Conservation (phyloP, 179 eudicot species). For the Silene coronaria region DNA sequence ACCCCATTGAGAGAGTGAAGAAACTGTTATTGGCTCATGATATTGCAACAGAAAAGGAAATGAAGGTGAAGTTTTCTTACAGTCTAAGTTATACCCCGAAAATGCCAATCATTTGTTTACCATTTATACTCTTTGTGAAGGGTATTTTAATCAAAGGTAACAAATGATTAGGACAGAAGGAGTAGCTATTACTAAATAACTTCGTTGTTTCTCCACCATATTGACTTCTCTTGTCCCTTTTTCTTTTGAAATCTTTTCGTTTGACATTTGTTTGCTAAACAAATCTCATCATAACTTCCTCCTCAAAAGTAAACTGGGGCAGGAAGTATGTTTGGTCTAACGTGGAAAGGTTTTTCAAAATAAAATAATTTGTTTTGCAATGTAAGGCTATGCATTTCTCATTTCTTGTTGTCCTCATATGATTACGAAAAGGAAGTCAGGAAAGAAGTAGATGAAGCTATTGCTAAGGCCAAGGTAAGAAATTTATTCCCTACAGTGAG, state of each 20-base stretch:
- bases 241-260: not conserved
- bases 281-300: not conserved
- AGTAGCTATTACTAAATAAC: no score
- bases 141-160: no score
- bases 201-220: not conserved
- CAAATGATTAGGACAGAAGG: no score
- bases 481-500: no score
- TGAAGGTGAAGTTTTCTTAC: slow-evolving; percentile 53
- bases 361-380: not conserved
- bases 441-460: slow-evolving; percentile 89
- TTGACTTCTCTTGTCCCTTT: not conserved
- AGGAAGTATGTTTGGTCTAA: not conserved
- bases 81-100: no score
- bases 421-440: slow-evolving; percentile 82
- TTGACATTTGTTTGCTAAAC: not conserved
- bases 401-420: slow-evolving; percentile 24
- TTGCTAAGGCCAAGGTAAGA: slow-evolving; percentile 67
- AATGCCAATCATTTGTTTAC: no score
- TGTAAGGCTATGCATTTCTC: not conserved
- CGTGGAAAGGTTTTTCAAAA: not conserved
- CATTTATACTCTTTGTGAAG: no score
- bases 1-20: slow-evolving; percentile 86
- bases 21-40: slow-evolving; percentile 74
- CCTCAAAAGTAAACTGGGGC: not conserved
- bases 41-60: slow-evolving; percentile 68